Evolutionary conservation across 768 basidiomycete species (phyloP).

Genomic region (Nidula microcarpa): DNA sequence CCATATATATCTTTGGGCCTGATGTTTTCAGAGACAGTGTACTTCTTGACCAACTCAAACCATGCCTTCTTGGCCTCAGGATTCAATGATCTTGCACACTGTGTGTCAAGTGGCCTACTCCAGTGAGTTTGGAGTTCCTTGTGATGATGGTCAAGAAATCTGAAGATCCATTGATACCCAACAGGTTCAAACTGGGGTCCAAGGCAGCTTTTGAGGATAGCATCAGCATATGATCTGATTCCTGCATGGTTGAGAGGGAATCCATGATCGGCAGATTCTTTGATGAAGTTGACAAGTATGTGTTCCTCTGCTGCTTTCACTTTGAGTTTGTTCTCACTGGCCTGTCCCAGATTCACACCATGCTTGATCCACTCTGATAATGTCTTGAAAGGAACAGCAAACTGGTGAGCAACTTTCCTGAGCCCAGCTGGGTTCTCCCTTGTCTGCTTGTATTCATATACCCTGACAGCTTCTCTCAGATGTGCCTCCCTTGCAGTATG

Average conservation of each 20-base stretch:
- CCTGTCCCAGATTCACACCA: not conserved
- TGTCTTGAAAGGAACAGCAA: not conserved
- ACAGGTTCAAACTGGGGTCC: not conserved
- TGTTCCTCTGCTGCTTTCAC: conserved; percentile 4
- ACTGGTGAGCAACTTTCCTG: not conserved
- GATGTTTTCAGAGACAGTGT: conserved; percentile 17
- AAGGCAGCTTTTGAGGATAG: not conserved
- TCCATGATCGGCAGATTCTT: not conserved
- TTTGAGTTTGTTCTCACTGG: conserved; percentile 4
- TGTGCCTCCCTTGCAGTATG: not conserved
- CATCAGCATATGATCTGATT: not conserved
- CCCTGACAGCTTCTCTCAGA: not conserved
- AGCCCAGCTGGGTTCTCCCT: not conserved
- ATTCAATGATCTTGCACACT: conserved; percentile 23
- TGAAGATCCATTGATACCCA: conserved; percentile 6
- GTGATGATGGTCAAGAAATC: conserved; percentile 21
- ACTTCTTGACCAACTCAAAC: conserved; percentile 22
- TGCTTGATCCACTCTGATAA: not conserved
- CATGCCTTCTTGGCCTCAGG: conserved; percentile 23
- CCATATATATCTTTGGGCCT: conserved; percentile 19
- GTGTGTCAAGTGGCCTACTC: conserved; percentile 26
- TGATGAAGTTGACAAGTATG: conserved; percentile 1
- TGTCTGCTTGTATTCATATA: not conserved
- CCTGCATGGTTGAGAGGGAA: not conserved
- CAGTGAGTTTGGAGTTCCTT: conserved; percentile 22